Evolutionary conservation across 352 stramenopile species (phyloP), one percentile per base, ranked within the genome.

Genomic region (Globisporangium cederbergense): DNA sequence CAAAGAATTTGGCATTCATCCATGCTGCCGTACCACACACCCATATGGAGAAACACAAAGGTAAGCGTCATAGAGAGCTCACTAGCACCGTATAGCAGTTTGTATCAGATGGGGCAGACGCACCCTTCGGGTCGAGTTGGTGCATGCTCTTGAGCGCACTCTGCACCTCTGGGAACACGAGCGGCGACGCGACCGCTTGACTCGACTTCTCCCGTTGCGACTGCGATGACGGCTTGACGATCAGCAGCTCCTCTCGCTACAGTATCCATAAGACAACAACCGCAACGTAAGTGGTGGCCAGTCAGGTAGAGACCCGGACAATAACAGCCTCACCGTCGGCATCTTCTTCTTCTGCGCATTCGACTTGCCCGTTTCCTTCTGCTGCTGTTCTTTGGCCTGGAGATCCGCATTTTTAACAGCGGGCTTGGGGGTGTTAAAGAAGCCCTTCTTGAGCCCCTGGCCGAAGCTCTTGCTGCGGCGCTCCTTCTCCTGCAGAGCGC

Each of bases 151-250:
- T 72, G 53, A 91, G 73, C 30, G 80, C 85, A 3, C 77, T 71
- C 55, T 94, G 85, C 34, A 94, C 85, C 63, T 94, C 85, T 16
- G 85, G 83, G 55, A 94, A 88, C 58, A 91, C 74, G 42, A 91
- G 82, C 1, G 68, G 42, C n/a, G 68, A 59, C 45, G 60, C 20
- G 25, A 25, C 5, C 16, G 8, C 20, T 40, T 47, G 25, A 2
- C 18, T 56, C 22, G 25, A 8, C 53, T 50, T 22, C 14, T 58
- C n/a, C 2, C 53, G 67, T 11, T 18, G 47, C 8, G 14, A 43
- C 28, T 30, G 52, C 13, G 58, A 5, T 9, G 32, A 36, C 32
- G 32, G 62, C 18, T 58, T 68, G 46, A 64, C 47, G 47, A 68
- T 78, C 55, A 89, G 60, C 14, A 66, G 61, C 14, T 79, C 68